These are phyloP conservation scores for Daldinia vernicosa DNA, from an alignment of 495 filamentous ascomycete species.

Conservation along the genomic window DNA sequence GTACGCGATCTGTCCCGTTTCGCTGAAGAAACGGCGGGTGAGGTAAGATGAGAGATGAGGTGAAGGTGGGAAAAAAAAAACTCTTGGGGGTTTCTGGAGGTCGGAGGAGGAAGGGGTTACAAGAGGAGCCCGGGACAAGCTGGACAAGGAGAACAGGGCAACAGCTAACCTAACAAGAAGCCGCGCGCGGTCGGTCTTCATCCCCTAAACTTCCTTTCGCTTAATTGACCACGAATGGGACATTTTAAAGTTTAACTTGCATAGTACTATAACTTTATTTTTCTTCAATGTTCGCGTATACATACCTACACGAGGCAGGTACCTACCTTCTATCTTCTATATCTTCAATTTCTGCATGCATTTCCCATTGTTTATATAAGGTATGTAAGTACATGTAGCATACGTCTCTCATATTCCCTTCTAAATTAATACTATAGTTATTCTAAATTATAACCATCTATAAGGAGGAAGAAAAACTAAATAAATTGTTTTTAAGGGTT, in stretches of 20 bases:
- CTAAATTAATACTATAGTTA: neutral
- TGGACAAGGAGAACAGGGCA: slow-evolving; percentile 11
- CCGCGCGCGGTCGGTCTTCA: slow-evolving; percentile 1
- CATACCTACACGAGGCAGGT: too few relatives aligned
- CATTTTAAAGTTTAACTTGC: slow-evolving; percentile 1
- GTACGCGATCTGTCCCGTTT: slow-evolving; percentile 20
- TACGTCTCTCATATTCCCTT: too few relatives aligned
- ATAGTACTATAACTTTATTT: slow-evolving; percentile 1
- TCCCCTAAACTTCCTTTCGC: slow-evolving; percentile 15
- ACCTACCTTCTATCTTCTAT: too few relatives aligned
- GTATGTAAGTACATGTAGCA: neutral
- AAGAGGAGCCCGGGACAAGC: slow-evolving; percentile 5
- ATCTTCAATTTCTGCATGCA: slow-evolving; percentile 3
- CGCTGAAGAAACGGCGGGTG: slow-evolving; percentile 24
- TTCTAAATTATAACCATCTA: neutral
- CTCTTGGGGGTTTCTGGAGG: slow-evolving; percentile 18
- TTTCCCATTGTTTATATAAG: slow-evolving; percentile 1
- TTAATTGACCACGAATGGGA: slow-evolving; percentile 20
- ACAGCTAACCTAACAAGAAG: slow-evolving; percentile 21
- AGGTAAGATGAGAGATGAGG: slow-evolving; percentile 21
- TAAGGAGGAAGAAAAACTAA: neutral
- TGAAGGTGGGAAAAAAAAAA: slow-evolving; percentile 27
- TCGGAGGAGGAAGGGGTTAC: slow-evolving; percentile 11
- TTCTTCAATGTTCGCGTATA: neutral
- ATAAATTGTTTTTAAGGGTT: neutral